Percentiles rank a stretch among this genome's conserved stretches.
Evolutionary conservation across 306 rosid genomes (phyloP).

Genomic region (Ochetophila trinervis): DNA sequence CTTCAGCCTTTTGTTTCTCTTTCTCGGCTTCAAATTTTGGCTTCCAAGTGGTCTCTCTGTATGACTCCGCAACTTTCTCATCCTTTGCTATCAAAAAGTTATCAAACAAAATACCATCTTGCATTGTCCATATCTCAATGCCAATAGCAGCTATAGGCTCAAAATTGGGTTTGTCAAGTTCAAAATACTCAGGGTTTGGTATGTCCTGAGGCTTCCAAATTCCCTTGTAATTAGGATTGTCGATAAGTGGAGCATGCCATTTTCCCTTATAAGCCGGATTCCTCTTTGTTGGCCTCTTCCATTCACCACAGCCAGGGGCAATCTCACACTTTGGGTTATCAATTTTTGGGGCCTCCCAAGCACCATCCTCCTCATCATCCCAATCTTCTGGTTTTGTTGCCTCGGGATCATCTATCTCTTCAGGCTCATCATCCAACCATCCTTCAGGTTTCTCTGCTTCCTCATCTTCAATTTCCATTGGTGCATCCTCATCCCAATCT

Average conservation of each 20-base stretch:
- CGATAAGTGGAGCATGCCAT: conserved; percentile 90
- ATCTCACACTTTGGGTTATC: conserved; percentile 69
- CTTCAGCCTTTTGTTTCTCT: conserved; percentile 76
- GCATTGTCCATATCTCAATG: conserved; percentile 99
- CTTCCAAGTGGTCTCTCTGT: conserved; percentile 76
- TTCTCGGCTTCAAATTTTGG: conserved; percentile 76
- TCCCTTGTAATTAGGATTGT: conserved; percentile 88
- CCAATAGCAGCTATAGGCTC: conserved; percentile 89
- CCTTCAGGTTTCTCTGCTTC: conserved; percentile 98
- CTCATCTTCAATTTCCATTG: conserved; percentile 78
- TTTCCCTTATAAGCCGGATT: conserved; percentile 93
- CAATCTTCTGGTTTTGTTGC: conserved; percentile 89
- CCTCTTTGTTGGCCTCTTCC: conserved; percentile 89
- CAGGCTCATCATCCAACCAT: conserved; percentile 97
- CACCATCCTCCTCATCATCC: conserved; percentile 97
- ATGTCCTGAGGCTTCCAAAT: conserved; percentile 84
- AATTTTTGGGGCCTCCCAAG: conserved; percentile 83
- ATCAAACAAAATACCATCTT: conserved; percentile 89
- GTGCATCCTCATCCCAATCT: conserved; percentile 99
- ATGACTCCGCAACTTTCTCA: conserved; percentile 67
- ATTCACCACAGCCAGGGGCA: conserved; percentile 91
- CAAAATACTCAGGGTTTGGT: conserved; percentile 83
- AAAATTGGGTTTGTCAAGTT: conserved; percentile 66
- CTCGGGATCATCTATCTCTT: conserved; percentile 87
- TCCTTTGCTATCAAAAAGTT: conserved; percentile 68